phyloP scores from a whole-genome alignment of 495 filamentous ascomycete species.

The Pyronema omphalodes region DNA sequence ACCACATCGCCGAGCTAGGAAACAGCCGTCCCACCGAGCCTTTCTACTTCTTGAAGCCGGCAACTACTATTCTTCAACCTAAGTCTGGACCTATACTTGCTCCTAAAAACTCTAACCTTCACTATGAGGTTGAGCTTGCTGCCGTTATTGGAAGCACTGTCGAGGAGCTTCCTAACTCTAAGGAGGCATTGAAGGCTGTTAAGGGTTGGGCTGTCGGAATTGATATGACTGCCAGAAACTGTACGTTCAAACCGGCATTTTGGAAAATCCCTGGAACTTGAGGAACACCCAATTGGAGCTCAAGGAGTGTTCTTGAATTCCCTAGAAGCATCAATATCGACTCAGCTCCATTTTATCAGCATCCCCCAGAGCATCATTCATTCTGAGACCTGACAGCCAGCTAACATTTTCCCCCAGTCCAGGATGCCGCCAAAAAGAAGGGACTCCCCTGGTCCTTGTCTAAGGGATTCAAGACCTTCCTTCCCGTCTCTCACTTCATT shows the following conservation, averaged over 20 bases:
- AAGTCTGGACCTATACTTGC: constrained; percentile 62
- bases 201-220: constrained; percentile 33
- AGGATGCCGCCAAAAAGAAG: constrained; percentile 91
- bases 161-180: constrained; percentile 48
- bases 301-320: too few species aligned
- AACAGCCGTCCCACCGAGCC: constrained; percentile 71
- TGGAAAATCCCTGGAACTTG: too few species aligned
- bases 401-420: constrained; percentile 22
- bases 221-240: constrained; percentile 31
- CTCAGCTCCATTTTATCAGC: neutral
- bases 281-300: neutral
- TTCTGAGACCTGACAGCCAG: neutral
- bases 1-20: constrained; percentile 87
- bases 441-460: constrained; percentile 89
- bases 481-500: constrained; percentile 65
- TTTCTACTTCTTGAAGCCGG: constrained; percentile 97
- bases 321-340: too few species aligned
- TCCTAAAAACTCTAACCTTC: constrained; percentile 62
- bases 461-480: constrained; percentile 96
- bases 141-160: constrained; percentile 65
- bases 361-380: neutral
- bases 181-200: constrained; percentile 40
- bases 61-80: constrained; percentile 62
- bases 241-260: neutral
- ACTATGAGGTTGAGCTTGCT: constrained; percentile 91